Percentiles rank a stretch among this genome's conserved stretches.
Conservation (phyloP, 805 yeast species). For the Metschnikowia sp. region DNA sequence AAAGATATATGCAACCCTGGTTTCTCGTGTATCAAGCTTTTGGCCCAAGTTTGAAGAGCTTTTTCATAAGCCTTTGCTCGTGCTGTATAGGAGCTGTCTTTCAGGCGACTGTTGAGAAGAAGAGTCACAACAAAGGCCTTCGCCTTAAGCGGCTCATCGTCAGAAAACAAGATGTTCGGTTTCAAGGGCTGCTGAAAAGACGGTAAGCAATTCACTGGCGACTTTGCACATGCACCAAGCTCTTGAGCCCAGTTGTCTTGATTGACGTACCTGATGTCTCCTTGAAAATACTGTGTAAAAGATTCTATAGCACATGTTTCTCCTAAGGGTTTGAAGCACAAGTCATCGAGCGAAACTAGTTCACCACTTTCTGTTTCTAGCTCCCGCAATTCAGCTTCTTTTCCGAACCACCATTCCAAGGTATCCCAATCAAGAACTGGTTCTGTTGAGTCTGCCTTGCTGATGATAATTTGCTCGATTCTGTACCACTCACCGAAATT, state of each 20-base stretch:
- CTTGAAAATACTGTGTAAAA: constrained; percentile 82
- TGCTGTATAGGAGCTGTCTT: constrained; percentile 35
- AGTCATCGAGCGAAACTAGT: constrained; percentile 46
- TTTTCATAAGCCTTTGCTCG: constrained; percentile 64
- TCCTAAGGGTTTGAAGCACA: constrained; percentile 82
- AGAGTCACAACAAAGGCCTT: constrained; percentile 76
- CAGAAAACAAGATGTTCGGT: constrained; percentile 59
- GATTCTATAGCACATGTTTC: constrained; percentile 83
- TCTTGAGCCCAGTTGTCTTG: constrained; percentile 54
- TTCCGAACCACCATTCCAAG: constrained; percentile 85
- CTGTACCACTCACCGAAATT: constrained; percentile 91
- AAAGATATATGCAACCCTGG: constrained; percentile 65
- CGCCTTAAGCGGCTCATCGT: constrained; percentile 52
- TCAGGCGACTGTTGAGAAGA: constrained; percentile 53
- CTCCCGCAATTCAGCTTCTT: constrained; percentile 50
- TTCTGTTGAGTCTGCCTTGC: constrained; percentile 50
- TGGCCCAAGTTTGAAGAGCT: constrained; percentile 55
- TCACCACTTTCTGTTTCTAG: constrained; percentile 23
- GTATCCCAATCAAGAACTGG: constrained; percentile 65
- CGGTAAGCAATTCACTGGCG: constrained; percentile 90
- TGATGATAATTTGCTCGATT: constrained; percentile 75
- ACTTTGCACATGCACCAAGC: constrained; percentile 58
- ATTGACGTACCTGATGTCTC: constrained; percentile 48
- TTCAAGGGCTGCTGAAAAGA: constrained; percentile 86
- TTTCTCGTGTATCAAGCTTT: constrained; percentile 44